Base-by-base conservation (phyloP, 139 green algal genomes). In the Micractinium sp. region DNA sequence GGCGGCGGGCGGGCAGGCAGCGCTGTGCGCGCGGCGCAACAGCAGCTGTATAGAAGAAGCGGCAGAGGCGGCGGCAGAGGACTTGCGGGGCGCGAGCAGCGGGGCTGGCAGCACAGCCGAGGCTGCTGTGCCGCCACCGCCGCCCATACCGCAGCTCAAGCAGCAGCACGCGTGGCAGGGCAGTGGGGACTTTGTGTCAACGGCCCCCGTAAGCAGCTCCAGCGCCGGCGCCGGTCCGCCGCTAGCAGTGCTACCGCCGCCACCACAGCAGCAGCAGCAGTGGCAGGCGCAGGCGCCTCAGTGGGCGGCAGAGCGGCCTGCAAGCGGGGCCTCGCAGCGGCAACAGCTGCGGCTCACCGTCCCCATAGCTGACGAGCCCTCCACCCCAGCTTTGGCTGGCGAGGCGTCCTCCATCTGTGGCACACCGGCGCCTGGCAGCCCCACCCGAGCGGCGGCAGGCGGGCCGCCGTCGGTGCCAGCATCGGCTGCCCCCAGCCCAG, bases 401-500 rank as follows among this genome's bases (percentile, higher is more conserved):
- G 78, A 53, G 38, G 78, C 78, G 5, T 63, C 39, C 1, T 63
- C 36, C 36, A 39, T 25, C 38, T 41, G 20, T 25, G 25, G 36
- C 38, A 84, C 78, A 0, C 78, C 78, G 1, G 20, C 25, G 9
- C 47, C 39, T 1, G 14, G 80, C 80, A 85, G 29, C 53, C 80
- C 80, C 16, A 56, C 39, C 27, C 33, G 16, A 83, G 78, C 78
- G 18, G 20, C 77, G 9, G 38, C 27, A 23, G 39, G 38, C 20
- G 39, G 23, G 47, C 80, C 7, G 80, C 76, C 16, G 53, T 77
- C 71, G 18, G 71, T 19, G 5, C 16, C 31, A 38, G 71, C 31
- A 4, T 77, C 80, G 13, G 80, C 80, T 7, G 67, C 83, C 1
- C 71, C 83, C 83, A 87, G 67, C 67, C 83, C 83, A 0, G 71